These are phyloP conservation scores for Penicillium sp. DNA, from an alignment of 2,329 filamentous ascomycete species.

Conservation along the genomic window DNA sequence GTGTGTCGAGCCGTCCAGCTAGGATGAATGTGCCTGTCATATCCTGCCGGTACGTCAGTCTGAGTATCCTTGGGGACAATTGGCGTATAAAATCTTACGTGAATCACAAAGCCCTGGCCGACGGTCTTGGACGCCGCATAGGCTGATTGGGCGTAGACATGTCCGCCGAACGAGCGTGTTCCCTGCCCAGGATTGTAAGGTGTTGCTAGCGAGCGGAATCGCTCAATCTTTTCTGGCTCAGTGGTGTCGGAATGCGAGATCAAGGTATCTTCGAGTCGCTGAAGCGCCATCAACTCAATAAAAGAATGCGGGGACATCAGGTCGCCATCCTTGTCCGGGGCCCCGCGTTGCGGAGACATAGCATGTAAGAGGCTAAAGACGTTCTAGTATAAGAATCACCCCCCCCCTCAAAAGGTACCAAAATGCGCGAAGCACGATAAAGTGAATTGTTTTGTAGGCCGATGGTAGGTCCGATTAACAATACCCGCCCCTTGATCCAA, in stretches of 20 bases:
- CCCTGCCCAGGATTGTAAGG: slow-evolving; percentile 45
- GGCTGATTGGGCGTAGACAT: slow-evolving; percentile 58
- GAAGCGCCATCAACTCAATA: slow-evolving; percentile 33
- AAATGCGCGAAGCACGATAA: background rate
- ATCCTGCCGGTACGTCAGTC: slow-evolving; percentile 36
- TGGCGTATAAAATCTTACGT: slow-evolving; percentile 41
- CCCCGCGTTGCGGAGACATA: slow-evolving; percentile 18
- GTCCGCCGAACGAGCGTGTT: slow-evolving; percentile 52
- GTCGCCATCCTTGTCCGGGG: slow-evolving; percentile 7
- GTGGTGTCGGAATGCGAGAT: slow-evolving; percentile 4
- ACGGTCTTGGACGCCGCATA: slow-evolving; percentile 58
- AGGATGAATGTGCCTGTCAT: slow-evolving; percentile 55
- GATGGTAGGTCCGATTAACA: background rate
- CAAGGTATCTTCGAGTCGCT: slow-evolving; percentile 22
- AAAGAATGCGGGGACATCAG: slow-evolving; percentile 24
- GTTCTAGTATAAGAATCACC: background rate
- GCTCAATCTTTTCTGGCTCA: slow-evolving; percentile 29
- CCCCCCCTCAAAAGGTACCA: background rate
- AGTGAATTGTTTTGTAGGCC: background rate
- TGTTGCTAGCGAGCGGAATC: slow-evolving; percentile 28
- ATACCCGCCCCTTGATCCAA: background rate
- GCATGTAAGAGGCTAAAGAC: background rate
- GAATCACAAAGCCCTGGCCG: slow-evolving; percentile 49
- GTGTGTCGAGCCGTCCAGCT: slow-evolving; percentile 46
- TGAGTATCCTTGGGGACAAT: background rate